Conservation (phyloP, 768 basidiomycete species). For the Mrakia blollopis region DNA sequence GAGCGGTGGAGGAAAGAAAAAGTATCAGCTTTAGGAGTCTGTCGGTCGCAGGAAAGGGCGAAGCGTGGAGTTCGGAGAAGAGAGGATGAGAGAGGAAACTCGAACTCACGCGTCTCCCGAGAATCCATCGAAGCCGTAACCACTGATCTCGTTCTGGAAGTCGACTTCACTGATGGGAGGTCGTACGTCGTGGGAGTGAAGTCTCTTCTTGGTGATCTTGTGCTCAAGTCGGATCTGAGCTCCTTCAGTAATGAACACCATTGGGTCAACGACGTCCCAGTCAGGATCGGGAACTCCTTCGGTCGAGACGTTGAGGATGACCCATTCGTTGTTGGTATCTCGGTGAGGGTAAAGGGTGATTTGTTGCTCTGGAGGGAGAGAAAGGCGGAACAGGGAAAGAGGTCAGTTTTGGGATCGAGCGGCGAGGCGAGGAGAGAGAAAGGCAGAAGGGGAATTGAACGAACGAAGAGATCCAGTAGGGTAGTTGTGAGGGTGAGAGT, state of each 20-base stretch:
- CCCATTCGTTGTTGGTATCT: conserved; percentile 95
- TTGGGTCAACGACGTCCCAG: conserved; percentile 51
- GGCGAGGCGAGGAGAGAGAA: not conserved
- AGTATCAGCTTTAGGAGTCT: no score
- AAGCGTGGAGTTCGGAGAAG: not conserved
- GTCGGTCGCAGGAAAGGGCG: no score
- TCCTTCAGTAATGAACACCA: conserved; percentile 61
- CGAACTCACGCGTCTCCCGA: conserved; percentile 34
- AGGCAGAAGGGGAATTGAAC: conserved; percentile 41
- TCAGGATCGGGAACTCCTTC: conserved; percentile 26
- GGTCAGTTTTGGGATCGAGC: conserved; percentile 1
- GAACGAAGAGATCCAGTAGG: conserved; percentile 85
- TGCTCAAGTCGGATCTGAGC: conserved; percentile 77
- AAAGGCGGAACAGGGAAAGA: conserved; percentile 28
- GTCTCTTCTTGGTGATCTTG: conserved; percentile 68
- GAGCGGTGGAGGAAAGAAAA: no score
- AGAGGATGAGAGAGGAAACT: not conserved
- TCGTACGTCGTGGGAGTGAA: conserved; percentile 92
- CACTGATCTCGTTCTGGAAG: conserved; percentile 97
- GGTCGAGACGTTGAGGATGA: conserved; percentile 67
- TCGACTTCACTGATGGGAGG: conserved; percentile 96
- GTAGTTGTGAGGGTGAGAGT: conserved; percentile 87
- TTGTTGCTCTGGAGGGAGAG: conserved; percentile 74
- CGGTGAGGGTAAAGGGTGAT: conserved; percentile 97
- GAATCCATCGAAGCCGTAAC: conserved; percentile 73